Evolutionary conservation across 305 asterid species (phyloP).

Genomic region (Andrographis paniculata): DNA sequence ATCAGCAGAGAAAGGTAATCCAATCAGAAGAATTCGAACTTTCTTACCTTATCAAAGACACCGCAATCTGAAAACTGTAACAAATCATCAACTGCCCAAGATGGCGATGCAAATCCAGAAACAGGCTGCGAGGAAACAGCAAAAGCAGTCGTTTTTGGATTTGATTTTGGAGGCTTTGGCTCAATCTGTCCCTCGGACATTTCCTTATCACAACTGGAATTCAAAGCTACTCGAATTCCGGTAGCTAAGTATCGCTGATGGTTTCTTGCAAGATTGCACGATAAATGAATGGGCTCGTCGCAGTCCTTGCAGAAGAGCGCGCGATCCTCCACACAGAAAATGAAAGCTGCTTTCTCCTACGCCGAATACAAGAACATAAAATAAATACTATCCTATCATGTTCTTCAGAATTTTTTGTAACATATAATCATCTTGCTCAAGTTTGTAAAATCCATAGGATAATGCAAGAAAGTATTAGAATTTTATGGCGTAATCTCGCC

Average conservation of each 20-base stretch:
- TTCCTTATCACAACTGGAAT: slow-evolving; percentile 40
- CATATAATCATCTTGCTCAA: too few relatives aligned
- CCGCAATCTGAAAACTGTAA: slow-evolving; percentile 63
- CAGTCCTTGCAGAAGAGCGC: slow-evolving; percentile 92
- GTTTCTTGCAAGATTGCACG: slow-evolving; percentile 62
- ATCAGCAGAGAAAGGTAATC: background rate
- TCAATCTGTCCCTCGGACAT: slow-evolving; percentile 25
- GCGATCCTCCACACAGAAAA: slow-evolving; percentile 94
- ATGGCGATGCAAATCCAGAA: too few relatives aligned
- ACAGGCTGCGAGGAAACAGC: too few relatives aligned
- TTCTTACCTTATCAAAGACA: slow-evolving; percentile 52
- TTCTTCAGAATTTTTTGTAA: too few relatives aligned
- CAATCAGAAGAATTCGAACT: background rate
- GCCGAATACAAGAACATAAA: too few relatives aligned
- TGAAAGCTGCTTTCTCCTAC: slow-evolving; percentile 86
- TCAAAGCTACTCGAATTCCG: slow-evolving; percentile 78
- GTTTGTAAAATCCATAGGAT: too few relatives aligned
- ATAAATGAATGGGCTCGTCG: slow-evolving; percentile 78
- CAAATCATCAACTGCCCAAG: slow-evolving; percentile 77
- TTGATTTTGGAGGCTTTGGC: slow-evolving; percentile 58
- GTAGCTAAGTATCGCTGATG: slow-evolving; percentile 91
- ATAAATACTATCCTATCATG: too few relatives aligned
- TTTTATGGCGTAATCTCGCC: too few relatives aligned
- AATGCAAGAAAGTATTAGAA: too few relatives aligned
- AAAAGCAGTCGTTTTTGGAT: too few relatives aligned